Evolutionary conservation across 1,284 basidiomycete genomes (phyloP).

Genomic region (Apiotrichum sp.): DNA sequence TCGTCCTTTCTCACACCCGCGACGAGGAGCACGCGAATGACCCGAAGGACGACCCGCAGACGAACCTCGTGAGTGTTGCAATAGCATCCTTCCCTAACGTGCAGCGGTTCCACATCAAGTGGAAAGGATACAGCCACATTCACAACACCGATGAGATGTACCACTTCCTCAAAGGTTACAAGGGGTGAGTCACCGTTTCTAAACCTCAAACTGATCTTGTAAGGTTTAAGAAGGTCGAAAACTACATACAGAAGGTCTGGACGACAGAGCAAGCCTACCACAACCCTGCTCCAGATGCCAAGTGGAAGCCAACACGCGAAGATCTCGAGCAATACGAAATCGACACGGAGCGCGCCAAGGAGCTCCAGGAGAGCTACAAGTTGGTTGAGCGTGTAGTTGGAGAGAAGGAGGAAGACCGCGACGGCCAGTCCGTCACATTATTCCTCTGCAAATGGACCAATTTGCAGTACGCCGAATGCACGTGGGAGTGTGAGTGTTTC

Average conservation of each 20-base stretch:
- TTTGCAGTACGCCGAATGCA: slow-evolving; percentile 90
- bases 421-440: slow-evolving; percentile 57
- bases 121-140: slow-evolving; percentile 88
- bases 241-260: slow-evolving; percentile 84
- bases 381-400: slow-evolving; percentile 87
- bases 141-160: slow-evolving; percentile 97
- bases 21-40: slow-evolving; percentile 73
- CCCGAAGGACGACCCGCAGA: slow-evolving; percentile 69
- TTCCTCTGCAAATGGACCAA: slow-evolving; percentile 98
- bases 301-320: slow-evolving; percentile 69
- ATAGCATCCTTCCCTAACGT: not conserved
- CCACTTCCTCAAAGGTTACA: slow-evolving; percentile 66
- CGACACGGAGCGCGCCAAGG: slow-evolving; percentile 81
- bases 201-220: slow-evolving; percentile 54
- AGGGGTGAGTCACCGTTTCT: slow-evolving; percentile 53
- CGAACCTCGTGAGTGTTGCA: slow-evolving; percentile 64
- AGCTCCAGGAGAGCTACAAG: slow-evolving; percentile 85
- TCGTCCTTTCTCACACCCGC: slow-evolving; percentile 70
- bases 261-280: slow-evolving; percentile 67
- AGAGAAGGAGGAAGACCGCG: slow-evolving; percentile 61
- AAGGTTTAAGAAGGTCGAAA: slow-evolving; percentile 93
- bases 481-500: slow-evolving; percentile 72
- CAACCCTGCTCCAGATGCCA: slow-evolving; percentile 41
- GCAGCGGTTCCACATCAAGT: slow-evolving; percentile 91
- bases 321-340: slow-evolving; percentile 83